Percentiles rank a stretch among this genome's conserved stretches.
These are phyloP conservation scores for Clitoria ternatea DNA, from an alignment of 306 rosid genomes.

Conservation along the genomic window DNA sequence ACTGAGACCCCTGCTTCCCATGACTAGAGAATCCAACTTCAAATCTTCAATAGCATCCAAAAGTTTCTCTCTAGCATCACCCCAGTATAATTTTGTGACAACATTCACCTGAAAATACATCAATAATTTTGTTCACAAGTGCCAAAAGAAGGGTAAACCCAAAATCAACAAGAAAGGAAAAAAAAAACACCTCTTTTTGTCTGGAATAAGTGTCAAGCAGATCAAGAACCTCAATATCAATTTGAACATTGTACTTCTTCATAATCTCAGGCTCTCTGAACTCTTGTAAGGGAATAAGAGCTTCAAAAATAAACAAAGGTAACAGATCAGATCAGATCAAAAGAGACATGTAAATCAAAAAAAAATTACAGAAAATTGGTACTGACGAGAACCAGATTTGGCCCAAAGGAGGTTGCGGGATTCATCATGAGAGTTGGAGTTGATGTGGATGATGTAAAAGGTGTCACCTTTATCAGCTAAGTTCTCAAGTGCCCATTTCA, in stretches of 20 bases:
- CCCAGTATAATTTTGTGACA: slow-evolving; percentile 83
- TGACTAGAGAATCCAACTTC: slow-evolving; percentile 74
- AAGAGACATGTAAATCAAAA: neutral
- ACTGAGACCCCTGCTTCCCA: slow-evolving; percentile 98
- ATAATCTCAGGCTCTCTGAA: slow-evolving; percentile 67
- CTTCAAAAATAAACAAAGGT: slow-evolving; percentile 25
- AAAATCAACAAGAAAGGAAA: neutral
- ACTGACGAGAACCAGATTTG: slow-evolving; percentile 76
- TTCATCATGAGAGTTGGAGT: slow-evolving; percentile 35
- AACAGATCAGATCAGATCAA: neutral
- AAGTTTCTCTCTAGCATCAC: slow-evolving; percentile 95
- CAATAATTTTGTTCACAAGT: neutral
- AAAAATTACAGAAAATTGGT: neutral
- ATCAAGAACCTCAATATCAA: slow-evolving; percentile 79
- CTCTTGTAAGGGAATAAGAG: slow-evolving; percentile 75
- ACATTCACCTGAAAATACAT: slow-evolving; percentile 44
- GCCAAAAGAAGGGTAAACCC: neutral
- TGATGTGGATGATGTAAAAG: slow-evolving; percentile 63
- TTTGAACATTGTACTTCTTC: slow-evolving; percentile 51
- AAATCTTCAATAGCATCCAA: slow-evolving; percentile 73
- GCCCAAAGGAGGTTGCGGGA: slow-evolving; percentile 53
- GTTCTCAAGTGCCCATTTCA: slow-evolving; percentile 77
- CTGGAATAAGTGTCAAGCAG: slow-evolving; percentile 68
- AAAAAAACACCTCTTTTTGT: slow-evolving; percentile 61
- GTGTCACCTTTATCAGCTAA: slow-evolving; percentile 84